A percentile compares a stretch with the other conserved stretches of the same genome.
Conservation (phyloP, 257 asterid species). For the Coffea eugenioides region DNA sequence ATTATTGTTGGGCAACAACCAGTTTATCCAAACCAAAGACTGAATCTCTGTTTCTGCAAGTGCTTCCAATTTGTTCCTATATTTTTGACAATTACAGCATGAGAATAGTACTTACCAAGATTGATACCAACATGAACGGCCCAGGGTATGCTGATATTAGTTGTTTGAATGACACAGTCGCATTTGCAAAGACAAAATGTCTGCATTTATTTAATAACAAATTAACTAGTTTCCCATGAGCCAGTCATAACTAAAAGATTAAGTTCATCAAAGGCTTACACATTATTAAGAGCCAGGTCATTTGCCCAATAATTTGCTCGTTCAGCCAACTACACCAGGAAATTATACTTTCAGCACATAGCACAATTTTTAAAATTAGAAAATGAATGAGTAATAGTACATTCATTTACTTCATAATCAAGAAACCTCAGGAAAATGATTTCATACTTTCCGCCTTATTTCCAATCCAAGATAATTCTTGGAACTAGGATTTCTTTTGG, state of each 20-base stretch:
- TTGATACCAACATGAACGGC: slow-evolving; percentile 71
- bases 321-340: slow-evolving; percentile 62
- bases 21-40: not conserved
- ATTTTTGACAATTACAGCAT: slow-evolving; percentile 11
- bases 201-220: slow-evolving; percentile 44
- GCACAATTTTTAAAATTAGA: slow-evolving; percentile 18
- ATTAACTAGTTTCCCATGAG: slow-evolving; percentile 22
- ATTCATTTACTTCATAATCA: not conserved
- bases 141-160: slow-evolving; percentile 85
- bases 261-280: slow-evolving; percentile 49
- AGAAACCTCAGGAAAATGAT: slow-evolving; percentile 12
- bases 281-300: slow-evolving; percentile 64
- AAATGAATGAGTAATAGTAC: slow-evolving; percentile 7
- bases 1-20: not conserved
- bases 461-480: slow-evolving; percentile 86
- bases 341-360: slow-evolving; percentile 12
- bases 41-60: slow-evolving; percentile 1
- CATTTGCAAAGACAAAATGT: slow-evolving; percentile 80
- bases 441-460: slow-evolving; percentile 80
- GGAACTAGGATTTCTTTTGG: slow-evolving; percentile 48
- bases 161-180: slow-evolving; percentile 69
- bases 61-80: slow-evolving; percentile 6
- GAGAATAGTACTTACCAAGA: slow-evolving; percentile 61
- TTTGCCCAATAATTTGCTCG: slow-evolving; percentile 83
- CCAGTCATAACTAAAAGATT: slow-evolving; percentile 19